Conservation (phyloP, 2,329 filamentous ascomycete genomes). For the Exutisphaerella laricina region DNA sequence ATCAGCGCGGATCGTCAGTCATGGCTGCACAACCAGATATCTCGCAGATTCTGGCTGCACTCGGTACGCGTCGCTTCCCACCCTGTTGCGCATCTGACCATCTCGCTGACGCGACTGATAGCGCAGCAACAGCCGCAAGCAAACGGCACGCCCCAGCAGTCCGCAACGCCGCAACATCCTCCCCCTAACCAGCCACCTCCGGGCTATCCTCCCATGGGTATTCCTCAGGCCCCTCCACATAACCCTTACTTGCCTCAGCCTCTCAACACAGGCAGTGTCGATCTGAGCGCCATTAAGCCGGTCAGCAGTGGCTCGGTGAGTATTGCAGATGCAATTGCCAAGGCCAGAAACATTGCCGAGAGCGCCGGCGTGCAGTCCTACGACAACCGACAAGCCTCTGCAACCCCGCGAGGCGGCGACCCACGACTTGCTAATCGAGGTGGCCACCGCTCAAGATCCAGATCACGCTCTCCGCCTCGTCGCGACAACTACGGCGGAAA, state of each 20-base stretch:
- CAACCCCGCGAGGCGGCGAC: slow-evolving; percentile 33
- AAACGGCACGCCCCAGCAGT: slow-evolving; percentile 31
- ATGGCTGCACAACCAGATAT: slow-evolving; percentile 47
- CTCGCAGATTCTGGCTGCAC: slow-evolving; percentile 47
- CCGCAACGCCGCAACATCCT: slow-evolving; percentile 45
- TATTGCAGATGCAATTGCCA: slow-evolving; percentile 77
- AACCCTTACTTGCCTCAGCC: slow-evolving; percentile 55
- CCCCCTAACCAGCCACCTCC: slow-evolving; percentile 29
- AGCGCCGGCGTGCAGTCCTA: slow-evolving; percentile 63
- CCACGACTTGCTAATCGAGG: slow-evolving; percentile 49
- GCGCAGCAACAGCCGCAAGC: slow-evolving; percentile 38
- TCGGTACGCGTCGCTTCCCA: too few species aligned
- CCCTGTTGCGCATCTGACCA: too few species aligned
- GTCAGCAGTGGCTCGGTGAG: slow-evolving; percentile 75
- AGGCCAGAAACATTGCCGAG: slow-evolving; percentile 74
- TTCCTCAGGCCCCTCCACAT: slow-evolving; percentile 29
- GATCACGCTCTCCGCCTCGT: slow-evolving; percentile 64
- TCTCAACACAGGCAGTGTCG: slow-evolving; percentile 67
- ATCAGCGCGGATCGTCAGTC: slow-evolving; percentile 11
- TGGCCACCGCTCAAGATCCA: slow-evolving; percentile 57
- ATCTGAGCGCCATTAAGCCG: slow-evolving; percentile 74
- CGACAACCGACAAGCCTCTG: slow-evolving; percentile 21
- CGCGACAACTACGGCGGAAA: slow-evolving; percentile 63
- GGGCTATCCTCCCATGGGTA: slow-evolving; percentile 35
- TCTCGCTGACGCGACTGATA: slow-evolving; percentile 6